These are phyloP conservation scores for Podaxis carcinomalis DNA, from an alignment of 768 basidiomycete species.

Conservation along the genomic window DNA sequence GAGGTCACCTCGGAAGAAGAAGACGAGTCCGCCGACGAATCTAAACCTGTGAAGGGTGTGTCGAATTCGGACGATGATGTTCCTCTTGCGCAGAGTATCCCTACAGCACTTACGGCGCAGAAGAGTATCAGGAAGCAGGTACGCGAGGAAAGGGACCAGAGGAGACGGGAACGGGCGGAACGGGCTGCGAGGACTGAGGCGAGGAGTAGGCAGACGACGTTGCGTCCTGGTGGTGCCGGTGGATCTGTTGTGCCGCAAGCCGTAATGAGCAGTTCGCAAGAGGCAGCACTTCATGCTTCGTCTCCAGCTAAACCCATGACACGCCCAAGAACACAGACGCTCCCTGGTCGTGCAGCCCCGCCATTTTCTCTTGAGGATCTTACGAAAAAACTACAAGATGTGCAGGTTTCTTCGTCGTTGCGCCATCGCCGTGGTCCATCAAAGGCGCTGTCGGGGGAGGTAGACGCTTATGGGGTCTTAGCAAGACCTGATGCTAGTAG, in stretches of 20 bases:
- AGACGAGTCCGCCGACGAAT: slow-evolving; percentile 14
- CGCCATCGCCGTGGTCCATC: slow-evolving; percentile 12
- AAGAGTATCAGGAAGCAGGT: slow-evolving; percentile 73
- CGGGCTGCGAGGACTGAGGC: slow-evolving; percentile 21
- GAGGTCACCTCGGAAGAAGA: slow-evolving; percentile 40
- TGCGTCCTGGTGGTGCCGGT: slow-evolving; percentile 30
- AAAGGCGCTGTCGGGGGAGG: not conserved
- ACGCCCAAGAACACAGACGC: slow-evolving; percentile 40
- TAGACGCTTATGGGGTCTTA: not conserved
- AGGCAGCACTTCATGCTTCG: slow-evolving; percentile 34
- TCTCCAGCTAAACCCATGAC: slow-evolving; percentile 12
- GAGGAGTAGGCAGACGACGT: slow-evolving; percentile 27
- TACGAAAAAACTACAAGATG: slow-evolving; percentile 49
- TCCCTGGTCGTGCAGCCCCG: slow-evolving; percentile 29
- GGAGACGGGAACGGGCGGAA: slow-evolving; percentile 43
- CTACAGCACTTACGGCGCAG: slow-evolving; percentile 79
- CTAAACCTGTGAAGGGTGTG: slow-evolving; percentile 10
- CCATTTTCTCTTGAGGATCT: slow-evolving; percentile 57
- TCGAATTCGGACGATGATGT: slow-evolving; percentile 59
- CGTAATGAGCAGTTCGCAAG: slow-evolving; percentile 29
- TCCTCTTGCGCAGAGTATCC: slow-evolving; percentile 79
- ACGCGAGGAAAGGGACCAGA: slow-evolving; percentile 59
- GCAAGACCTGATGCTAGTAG: not conserved
- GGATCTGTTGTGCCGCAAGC: slow-evolving; percentile 10
- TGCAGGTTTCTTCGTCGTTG: slow-evolving; percentile 32